Evolutionary conservation across 2,329 filamentous ascomycete species (phyloP).

Genomic region (Colletotrichum agaves): DNA sequence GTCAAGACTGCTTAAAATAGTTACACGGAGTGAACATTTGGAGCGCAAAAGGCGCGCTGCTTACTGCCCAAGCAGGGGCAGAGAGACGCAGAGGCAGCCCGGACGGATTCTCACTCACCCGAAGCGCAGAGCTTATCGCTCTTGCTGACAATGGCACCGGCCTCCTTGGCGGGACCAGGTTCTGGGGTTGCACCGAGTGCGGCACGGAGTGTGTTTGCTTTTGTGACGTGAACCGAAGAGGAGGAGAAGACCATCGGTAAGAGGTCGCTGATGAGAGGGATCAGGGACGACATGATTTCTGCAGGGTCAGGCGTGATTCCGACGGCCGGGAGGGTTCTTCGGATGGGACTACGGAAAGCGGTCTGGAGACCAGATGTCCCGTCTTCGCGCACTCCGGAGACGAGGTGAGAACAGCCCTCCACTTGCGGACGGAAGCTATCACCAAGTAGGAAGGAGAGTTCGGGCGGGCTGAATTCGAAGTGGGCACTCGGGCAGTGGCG

Average conservation of each 20-base stretch:
- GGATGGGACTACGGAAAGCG: slow-evolving; percentile 6
- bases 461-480: slow-evolving; percentile 11
- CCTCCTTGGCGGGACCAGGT: slow-evolving; percentile 47
- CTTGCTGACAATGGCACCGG: slow-evolving; percentile 70
- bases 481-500: slow-evolving; percentile 24
- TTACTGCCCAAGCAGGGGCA: slow-evolving; percentile 2
- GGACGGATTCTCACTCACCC: slow-evolving; percentile 54
- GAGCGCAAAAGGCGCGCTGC: background rate
- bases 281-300: slow-evolving; percentile 59
- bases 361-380: slow-evolving; percentile 5
- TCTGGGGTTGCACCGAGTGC: slow-evolving; percentile 51
- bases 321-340: background rate
- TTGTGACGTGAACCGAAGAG: slow-evolving; percentile 66
- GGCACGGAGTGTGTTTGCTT: slow-evolving; percentile 43
- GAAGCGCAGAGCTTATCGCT: slow-evolving; percentile 75
- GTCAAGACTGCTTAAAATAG: slow-evolving; percentile 63
- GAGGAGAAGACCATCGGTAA: slow-evolving; percentile 69
- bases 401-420: slow-evolving; percentile 16
- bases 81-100: slow-evolving; percentile 8
- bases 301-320: slow-evolving; percentile 3
- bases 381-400: slow-evolving; percentile 3
- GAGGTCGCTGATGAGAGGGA: slow-evolving; percentile 67
- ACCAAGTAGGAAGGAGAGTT: slow-evolving; percentile 39
- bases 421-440: slow-evolving; percentile 25
- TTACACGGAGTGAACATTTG: slow-evolving; percentile 39